Base-by-base conservation (phyloP, 2,329 filamentous ascomycete genomes). In the Aspergillus brasiliensis region DNA sequence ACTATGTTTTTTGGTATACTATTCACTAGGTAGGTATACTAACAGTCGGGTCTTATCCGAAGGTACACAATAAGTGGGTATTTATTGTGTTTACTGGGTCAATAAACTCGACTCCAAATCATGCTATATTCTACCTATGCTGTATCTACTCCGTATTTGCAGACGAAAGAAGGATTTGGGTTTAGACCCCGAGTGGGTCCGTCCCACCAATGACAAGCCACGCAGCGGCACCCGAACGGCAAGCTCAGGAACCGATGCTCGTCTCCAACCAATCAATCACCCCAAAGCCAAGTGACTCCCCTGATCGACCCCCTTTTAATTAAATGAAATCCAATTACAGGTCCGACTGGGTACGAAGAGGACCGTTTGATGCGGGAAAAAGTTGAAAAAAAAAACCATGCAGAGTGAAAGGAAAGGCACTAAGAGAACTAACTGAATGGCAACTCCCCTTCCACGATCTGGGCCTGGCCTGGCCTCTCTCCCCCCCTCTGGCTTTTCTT, bases 231-330 rank as follows among this genome's bases (percentile, higher is more conserved):
- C 34, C 51, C 42, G 51, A 28, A 42, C 40, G 51, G 38, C 37
- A 37, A 51, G 44, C 56, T 62, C 64, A 65, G 67, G 65, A 57
- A 65, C 65, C 61, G 38, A 59, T 57, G 15, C 13, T 31, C 15
- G 21, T 19, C 11, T 1, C 1, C 40, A 13, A 3, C 65, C 66
- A 68, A 68, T 68, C n/a, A 61, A 1, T 34, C 3, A 4, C 6
- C 3, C 3, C 8, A 11, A 19, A 31, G 13, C 3, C 25, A 19
- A 25, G 48, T n/a, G 44, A 31, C 27, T 58, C 64, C 61, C 65
- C 60, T 66, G 64, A 65, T 61, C 58, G 52, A 40, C 57, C 64
- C 66, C 64, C 62, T 67, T 65, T 66, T 65, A 60, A 62, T 60
- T 63, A 55, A 51, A 60, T 58, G 56, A 57, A 52, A 46, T 61